Evolutionary conservation across 1,139 yeast genomes (phyloP).

Genomic region (Candida tropicalis): DNA sequence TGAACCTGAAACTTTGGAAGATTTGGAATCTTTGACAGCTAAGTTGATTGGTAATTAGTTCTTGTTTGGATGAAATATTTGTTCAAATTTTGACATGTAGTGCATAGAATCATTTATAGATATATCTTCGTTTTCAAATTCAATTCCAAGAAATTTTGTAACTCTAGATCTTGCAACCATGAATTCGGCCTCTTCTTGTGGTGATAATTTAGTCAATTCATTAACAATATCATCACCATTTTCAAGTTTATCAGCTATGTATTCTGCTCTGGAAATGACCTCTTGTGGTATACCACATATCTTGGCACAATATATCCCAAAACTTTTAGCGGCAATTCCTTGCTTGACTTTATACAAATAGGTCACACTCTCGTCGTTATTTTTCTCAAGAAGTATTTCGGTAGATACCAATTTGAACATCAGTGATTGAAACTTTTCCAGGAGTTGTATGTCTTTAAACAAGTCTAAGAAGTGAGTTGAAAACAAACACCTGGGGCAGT

Average conservation of each 20-base stretch:
- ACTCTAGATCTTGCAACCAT: constrained; percentile 22
- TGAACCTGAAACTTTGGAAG: constrained; percentile 89
- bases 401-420: constrained; percentile 18
- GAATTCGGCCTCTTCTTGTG: constrained; percentile 19
- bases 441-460: constrained; percentile 21
- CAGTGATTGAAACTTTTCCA: constrained; percentile 8
- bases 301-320: constrained; percentile 42
- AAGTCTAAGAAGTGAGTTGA: constrained; percentile 50
- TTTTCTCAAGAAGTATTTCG: constrained; percentile 23
- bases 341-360: constrained; percentile 31
- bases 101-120: constrained; percentile 6
- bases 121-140: constrained; percentile 9
- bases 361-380: constrained; percentile 21
- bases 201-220: constrained; percentile 17
- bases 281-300: constrained; percentile 31
- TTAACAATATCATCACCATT: constrained; percentile 21
- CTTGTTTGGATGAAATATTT: constrained; percentile 8
- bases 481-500: constrained; percentile 33
- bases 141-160: constrained; percentile 22
- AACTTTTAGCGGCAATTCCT: constrained; percentile 34
- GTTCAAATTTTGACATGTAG: constrained; percentile 11
- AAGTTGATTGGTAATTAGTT: constrained; percentile 39
- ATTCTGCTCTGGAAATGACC: constrained; percentile 30
- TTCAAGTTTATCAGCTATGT: constrained; percentile 18
- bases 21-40: constrained; percentile 87